Base-by-base conservation (phyloP, 305 asterid genomes). In the Nicotiana rustica region DNA sequence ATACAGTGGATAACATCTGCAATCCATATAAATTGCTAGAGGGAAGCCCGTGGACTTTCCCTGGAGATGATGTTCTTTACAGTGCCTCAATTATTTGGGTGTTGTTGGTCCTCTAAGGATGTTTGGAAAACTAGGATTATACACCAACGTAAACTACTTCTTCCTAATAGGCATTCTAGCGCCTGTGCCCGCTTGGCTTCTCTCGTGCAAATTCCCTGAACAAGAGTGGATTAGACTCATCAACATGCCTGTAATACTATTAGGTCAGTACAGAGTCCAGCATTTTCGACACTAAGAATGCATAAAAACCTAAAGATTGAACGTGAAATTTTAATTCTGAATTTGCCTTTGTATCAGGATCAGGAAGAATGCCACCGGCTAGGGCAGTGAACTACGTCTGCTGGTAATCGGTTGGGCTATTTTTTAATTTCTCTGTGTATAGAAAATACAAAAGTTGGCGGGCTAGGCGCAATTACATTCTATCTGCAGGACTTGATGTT, bases 21-120 rank as follows among this genome's bases (percentile, higher is more conserved):
- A 81, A 93, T 15, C 81, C 87, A 1, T 19, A 90, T 0, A 81
- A 73, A 6, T 59, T 95, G 55, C 97, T 93, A 0, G 62, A 10
- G 0, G 97, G 97, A 0, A 95, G 98, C 86, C 98, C 96, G 8
- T 93, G 97, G 97, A 92, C 97, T 0, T 95, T 97, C 89, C 96
- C 97, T 1, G 91, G 91, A 0, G 97, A 93, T 65, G 90, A 87
- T 49, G 94, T 93, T 0, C 92, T 93, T 95, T 95, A 90, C 89
- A 91, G 88, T 18, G 98, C 98, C 1, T 95, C 98, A 56, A 86
- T 95, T 77, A 95, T 95, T 1, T 92, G 98, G 97, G 98, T 0
- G 89, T 93, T 0, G 92, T 91, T 0, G 97, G 97, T 4, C 98
- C 98, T 0, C 86, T 82, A 0, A 90, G 93, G 0, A 93, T 93